Conservation (phyloP, 2,329 filamentous ascomycete species). For the Penicillium sp. region DNA sequence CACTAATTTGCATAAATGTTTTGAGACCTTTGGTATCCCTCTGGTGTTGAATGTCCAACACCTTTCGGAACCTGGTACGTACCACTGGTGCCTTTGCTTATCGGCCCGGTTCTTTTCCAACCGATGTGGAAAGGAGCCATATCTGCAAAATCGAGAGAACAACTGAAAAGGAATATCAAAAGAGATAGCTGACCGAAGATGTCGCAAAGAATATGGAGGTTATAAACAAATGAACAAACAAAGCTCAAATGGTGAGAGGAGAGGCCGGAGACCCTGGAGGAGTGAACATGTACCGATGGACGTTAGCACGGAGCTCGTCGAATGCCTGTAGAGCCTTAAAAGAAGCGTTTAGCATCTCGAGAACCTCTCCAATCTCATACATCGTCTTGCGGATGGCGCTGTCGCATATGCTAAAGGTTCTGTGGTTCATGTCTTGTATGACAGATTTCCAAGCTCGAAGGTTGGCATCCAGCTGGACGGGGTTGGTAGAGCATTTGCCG, state of each 20-base stretch:
- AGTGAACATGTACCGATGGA: neutral
- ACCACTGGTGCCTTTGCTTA: neutral
- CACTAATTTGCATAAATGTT: neutral
- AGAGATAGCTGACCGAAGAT: neutral
- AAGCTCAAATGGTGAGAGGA: neutral
- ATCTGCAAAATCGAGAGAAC: neutral
- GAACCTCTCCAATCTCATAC: constrained; percentile 48
- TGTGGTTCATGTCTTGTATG: constrained; percentile 47
- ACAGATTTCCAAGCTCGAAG: constrained; percentile 51
- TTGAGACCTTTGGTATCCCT: neutral
- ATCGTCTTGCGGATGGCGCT: constrained; percentile 50
- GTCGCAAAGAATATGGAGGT: neutral
- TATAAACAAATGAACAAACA: neutral
- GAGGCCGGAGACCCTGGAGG: neutral
- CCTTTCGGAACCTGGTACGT: neutral
- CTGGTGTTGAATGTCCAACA: neutral
- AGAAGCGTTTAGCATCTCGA: constrained; percentile 50
- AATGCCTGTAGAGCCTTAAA: constrained; percentile 39
- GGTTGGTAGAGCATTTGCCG: constrained; percentile 41
- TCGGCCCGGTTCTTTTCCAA: neutral
- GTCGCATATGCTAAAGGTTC: constrained; percentile 52
- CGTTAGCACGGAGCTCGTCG: constrained; percentile 28
- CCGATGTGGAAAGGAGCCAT: neutral
- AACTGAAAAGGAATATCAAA: neutral
- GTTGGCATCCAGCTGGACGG: constrained; percentile 44